Evolutionary conservation across 2,329 filamentous ascomycete species (phyloP), one percentile per base, ranked within the genome.

Genomic region (Decorospora gaudefroyi): DNA sequence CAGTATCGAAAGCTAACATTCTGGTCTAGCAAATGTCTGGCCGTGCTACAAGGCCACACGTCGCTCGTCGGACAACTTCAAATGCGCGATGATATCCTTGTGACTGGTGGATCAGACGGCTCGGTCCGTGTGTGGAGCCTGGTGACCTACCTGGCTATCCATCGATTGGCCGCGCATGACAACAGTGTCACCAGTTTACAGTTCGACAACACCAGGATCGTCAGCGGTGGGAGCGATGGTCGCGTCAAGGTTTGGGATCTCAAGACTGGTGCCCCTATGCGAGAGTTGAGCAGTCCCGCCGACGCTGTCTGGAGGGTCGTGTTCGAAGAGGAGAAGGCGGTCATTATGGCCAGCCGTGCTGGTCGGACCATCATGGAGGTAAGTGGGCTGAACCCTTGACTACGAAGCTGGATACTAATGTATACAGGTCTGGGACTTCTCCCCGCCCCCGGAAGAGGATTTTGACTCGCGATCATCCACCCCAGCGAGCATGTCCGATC

Each of bases 191-290:
- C 93, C 1, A 96, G 90, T 70, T 76, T 99, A 57, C 93, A 99
- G 66, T 99, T 99, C 68, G 93, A 99, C 64, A 91, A 96, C 65
- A 91, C 87, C 16, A 83, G 93, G 42, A 93, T 99, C 48, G 91
- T 99, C 43, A 96, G 90, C 66, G 93, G 93, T 59, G 95, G 93
- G 35, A 95, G 89, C 61, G 93, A 99, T 71, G 93, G 93, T n/a
- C 82, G 93, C 39, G 93, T 99, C 55, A 99, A 97, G 73, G 91
- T 99, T 41, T 99, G 93, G 93, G 92, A 96, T 73, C 77, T 97
- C 46, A 90, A 93, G 71, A 93, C 89, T 2, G 93, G 93, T 3
- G 86, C 88, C 45, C 79, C 96, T 18, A 89, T 99, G 15, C 84
- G 93, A 48, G 93, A 99, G 72, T 81, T 99, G 28, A 92, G 92